Percentiles rank a stretch among this genome's conserved stretches.
Evolutionary conservation across 108 stramenopile species (phyloP).

Genomic region (Skeletonema costatum): DNA sequence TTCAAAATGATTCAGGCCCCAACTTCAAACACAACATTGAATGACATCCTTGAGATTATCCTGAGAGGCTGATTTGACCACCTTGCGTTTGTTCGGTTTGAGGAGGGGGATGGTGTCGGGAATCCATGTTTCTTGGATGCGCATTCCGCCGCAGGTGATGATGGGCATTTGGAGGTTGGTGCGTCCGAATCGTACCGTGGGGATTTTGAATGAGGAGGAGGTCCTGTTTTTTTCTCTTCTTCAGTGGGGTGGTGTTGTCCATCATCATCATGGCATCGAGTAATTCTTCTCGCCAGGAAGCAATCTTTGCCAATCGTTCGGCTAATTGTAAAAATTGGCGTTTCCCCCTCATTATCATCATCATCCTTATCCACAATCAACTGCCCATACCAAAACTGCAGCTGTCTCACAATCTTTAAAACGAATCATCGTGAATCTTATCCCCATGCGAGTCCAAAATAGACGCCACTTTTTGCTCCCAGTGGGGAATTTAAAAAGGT

Average conservation of each 20-base stretch:
- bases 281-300: slow-evolving; percentile 38
- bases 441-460: slow-evolving; percentile 29
- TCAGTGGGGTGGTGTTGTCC: not conserved
- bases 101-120: slow-evolving; percentile 56
- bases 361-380: not conserved
- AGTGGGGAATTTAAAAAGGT: slow-evolving; percentile 25
- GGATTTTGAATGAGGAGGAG: slow-evolving; percentile 23
- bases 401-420: slow-evolving; percentile 57
- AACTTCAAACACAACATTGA: slow-evolving; percentile 47
- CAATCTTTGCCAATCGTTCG: slow-evolving; percentile 28
- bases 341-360: not conserved
- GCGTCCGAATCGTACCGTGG: slow-evolving; percentile 64
- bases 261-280: slow-evolving; percentile 1
- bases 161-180: slow-evolving; percentile 80
- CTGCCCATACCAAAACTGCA: slow-evolving; percentile 57
- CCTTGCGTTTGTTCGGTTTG: slow-evolving; percentile 36
- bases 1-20: slow-evolving; percentile 83
- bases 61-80: slow-evolving; percentile 47
- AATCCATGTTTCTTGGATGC: slow-evolving; percentile 59
- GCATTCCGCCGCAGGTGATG: slow-evolving; percentile 72
- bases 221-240: not conserved
- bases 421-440: slow-evolving; percentile 51
- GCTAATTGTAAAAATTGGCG: slow-evolving; percentile 32
- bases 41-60: slow-evolving; percentile 54
- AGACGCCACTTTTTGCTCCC: slow-evolving; percentile 30